Conservation (phyloP, 495 filamentous ascomycete genomes). For the Daldinia caldariorum region DNA sequence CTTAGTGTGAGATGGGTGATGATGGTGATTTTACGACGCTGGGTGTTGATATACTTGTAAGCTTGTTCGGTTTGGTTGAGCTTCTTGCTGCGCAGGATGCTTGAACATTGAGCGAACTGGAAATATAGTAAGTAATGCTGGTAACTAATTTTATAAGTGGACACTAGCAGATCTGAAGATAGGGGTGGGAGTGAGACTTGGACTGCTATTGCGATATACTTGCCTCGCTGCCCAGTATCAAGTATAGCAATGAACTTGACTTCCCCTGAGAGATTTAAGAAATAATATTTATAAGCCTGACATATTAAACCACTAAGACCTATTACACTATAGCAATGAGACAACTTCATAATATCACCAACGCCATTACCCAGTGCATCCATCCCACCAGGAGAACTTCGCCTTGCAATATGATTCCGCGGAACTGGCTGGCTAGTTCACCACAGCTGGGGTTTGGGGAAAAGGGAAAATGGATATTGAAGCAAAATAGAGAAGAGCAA, state of each 20-base stretch:
- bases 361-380: too few relatives aligned
- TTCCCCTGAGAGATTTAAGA: too few relatives aligned
- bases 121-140: background rate
- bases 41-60: background rate
- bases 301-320: too few relatives aligned
- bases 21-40: constrained; percentile 1
- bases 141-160: background rate
- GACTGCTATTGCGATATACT: background rate
- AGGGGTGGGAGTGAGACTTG: background rate
- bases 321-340: too few relatives aligned
- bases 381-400: too few relatives aligned
- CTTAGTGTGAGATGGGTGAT: constrained; percentile 14
- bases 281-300: too few relatives aligned
- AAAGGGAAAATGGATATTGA: too few relatives aligned
- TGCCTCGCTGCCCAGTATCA: background rate
- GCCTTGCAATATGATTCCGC: too few relatives aligned
- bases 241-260: background rate
- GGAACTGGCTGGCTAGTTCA: too few relatives aligned
- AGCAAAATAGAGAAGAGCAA: too few relatives aligned
- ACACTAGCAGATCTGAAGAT: background rate
- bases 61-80: background rate
- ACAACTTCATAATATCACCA: too few relatives aligned
- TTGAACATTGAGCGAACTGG: background rate
- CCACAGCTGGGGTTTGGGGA: too few relatives aligned
- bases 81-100: background rate